Conservation (phyloP, 177 flowering plant species). For the Telopea speciosissima region DNA sequence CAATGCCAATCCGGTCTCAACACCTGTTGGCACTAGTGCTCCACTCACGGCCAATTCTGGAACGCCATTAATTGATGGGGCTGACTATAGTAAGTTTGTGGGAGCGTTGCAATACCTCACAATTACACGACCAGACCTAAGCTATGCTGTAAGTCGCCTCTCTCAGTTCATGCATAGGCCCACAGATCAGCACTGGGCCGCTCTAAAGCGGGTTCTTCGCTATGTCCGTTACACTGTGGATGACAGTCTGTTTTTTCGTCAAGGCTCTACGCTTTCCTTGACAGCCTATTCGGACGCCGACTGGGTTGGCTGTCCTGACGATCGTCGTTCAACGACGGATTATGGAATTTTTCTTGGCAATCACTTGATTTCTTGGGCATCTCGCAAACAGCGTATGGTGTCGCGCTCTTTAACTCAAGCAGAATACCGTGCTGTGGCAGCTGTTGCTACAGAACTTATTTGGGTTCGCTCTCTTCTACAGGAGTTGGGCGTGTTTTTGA, state of each 20-base stretch:
- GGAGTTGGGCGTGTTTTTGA: not conserved
- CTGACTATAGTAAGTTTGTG: not conserved
- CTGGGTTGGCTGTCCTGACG: slow-evolving; percentile 5
- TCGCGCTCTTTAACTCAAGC: slow-evolving; percentile 2
- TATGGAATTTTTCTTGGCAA: not conserved
- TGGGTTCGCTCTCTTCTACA: not conserved
- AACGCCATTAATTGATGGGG: not conserved
- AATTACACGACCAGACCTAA: not conserved
- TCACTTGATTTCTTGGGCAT: too few species aligned
- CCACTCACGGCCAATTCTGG: not conserved
- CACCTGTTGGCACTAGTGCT: not conserved
- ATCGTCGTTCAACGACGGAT: not conserved
- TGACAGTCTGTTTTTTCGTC: not conserved
- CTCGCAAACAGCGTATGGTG: slow-evolving; percentile 4
- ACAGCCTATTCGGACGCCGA: not conserved
- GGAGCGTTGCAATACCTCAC: not conserved
- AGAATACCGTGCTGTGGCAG: not conserved
- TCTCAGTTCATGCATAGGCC: not conserved
- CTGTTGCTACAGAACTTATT: not conserved
- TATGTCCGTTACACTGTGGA: not conserved
- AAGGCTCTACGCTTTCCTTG: not conserved
- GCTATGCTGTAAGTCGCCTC: not conserved
- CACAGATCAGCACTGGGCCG: not conserved
- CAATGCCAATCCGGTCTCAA: too few species aligned
- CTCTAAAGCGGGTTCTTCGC: not conserved